Evolutionary conservation across 371 early-diverging fungal species (phyloP).

Genomic region (Syncephalastrum sp.): DNA sequence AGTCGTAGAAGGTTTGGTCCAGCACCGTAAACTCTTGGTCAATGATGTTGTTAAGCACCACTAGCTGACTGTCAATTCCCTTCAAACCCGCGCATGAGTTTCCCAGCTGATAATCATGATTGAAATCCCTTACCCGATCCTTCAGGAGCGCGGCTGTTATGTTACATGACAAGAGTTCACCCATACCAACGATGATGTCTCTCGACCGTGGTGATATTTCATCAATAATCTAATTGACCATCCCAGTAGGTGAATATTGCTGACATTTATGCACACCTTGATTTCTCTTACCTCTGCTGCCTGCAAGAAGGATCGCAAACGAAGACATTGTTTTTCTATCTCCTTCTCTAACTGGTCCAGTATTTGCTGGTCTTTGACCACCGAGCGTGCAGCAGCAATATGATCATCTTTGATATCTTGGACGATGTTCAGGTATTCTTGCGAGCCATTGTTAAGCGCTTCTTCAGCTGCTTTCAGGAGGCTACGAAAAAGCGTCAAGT

Average conservation of each 20-base stretch:
- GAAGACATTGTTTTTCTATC: constrained; percentile 75
- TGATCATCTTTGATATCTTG: constrained; percentile 85
- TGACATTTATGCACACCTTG: background rate
- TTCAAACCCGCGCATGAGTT: constrained; percentile 17
- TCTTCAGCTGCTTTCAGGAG: constrained; percentile 71
- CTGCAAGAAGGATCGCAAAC: constrained; percentile 79
- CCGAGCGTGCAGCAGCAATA: constrained; percentile 64
- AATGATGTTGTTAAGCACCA: constrained; percentile 82
- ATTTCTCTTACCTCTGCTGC: constrained; percentile 79
- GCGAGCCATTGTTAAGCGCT: constrained; percentile 61
- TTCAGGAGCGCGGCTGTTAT: constrained; percentile 82
- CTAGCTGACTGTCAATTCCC: constrained; percentile 81
- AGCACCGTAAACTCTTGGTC: constrained; percentile 68
- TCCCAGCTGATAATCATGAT: background rate
- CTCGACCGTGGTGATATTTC: constrained; percentile 96
- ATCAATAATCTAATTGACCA: constrained; percentile 73
- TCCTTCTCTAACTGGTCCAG: constrained; percentile 50
- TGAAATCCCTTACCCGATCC: constrained; percentile 42
- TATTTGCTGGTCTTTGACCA: constrained; percentile 54
- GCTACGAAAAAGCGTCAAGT: constrained; percentile 17
- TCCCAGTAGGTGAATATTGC: background rate
- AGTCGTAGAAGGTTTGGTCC: constrained; percentile 92
- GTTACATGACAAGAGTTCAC: constrained; percentile 90
- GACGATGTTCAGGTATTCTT: constrained; percentile 72
- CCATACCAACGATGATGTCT: constrained; percentile 94